A percentile compares a stretch with the other conserved stretches of the same genome.
phyloP scores from a whole-genome alignment of 73 alveolate species.

The Blepharisma japonicum region DNA sequence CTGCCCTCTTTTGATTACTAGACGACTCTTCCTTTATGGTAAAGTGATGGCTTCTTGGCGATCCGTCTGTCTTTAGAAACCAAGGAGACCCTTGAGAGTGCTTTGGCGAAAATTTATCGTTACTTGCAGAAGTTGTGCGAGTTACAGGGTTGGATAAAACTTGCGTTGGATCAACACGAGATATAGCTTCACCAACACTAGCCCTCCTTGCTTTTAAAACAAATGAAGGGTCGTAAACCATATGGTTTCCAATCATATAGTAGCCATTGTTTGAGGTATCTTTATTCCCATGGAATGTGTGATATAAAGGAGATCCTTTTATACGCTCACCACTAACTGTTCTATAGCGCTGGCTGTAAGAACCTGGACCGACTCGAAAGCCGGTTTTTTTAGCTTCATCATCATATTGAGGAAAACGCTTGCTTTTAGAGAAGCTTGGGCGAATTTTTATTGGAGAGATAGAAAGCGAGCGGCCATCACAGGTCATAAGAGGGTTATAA shows the following conservation, averaged over 20 bases:
- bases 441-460: background rate
- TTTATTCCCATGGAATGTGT: background rate
- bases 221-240: background rate
- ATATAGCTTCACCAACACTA: no score
- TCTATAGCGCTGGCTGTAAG: background rate
- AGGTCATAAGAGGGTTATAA: constrained; percentile 32
- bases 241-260: background rate
- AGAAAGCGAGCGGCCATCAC: constrained; percentile 26
- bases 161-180: no score
- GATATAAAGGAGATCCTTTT: constrained; percentile 22
- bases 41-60: no score
- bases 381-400: constrained; percentile 8
- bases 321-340: background rate
- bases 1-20: no score
- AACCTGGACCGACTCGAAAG: constrained; percentile 27
- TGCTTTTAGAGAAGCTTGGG: background rate
- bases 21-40: no score
- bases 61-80: no score
- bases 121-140: no score
- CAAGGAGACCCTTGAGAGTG: no score
- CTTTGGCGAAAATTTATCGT: no score
- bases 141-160: no score
- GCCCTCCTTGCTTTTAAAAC: background rate
- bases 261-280: background rate
- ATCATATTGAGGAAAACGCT: constrained; percentile 1